phyloP scores from a whole-genome alignment of 1,284 basidiomycete species.

The Fereydounia khargensis region DNA sequence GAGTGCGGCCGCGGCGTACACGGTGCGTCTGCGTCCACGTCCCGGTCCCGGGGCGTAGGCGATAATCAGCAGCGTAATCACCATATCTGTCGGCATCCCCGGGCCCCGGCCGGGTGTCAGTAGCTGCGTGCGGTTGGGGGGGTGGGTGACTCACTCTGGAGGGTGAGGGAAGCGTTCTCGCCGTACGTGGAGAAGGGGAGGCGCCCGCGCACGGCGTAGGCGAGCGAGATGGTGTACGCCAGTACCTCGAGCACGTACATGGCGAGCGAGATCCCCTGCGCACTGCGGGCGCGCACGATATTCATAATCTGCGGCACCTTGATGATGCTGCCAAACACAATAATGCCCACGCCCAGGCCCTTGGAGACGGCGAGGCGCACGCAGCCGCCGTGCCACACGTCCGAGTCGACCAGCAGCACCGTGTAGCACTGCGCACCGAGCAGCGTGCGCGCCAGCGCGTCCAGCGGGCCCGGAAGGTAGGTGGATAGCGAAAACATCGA shows the following conservation, averaged over 20 bases:
- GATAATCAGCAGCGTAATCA: slow-evolving; percentile 53
- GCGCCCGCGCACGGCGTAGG: slow-evolving; percentile 74
- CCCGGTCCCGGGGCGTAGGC: slow-evolving; percentile 34
- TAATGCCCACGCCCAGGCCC: slow-evolving; percentile 85
- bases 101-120: not conserved
- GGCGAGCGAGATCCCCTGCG: slow-evolving; percentile 71
- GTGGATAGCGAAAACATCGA: too few relatives aligned
- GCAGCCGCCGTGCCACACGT: slow-evolving; percentile 78
- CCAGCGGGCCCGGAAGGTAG: too few relatives aligned
- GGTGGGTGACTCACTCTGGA: slow-evolving; percentile 43
- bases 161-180: slow-evolving; percentile 53
- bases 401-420: slow-evolving; percentile 81
- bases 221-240: slow-evolving; percentile 77
- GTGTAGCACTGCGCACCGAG: slow-evolving; percentile 83
- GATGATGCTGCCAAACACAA: slow-evolving; percentile 88
- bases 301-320: slow-evolving; percentile 81
- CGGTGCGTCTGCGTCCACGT: slow-evolving; percentile 18
- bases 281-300: slow-evolving; percentile 66
- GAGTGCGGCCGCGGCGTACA: slow-evolving; percentile 69
- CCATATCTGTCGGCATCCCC: slow-evolving; percentile 41
- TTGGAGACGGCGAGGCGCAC: slow-evolving; percentile 90
- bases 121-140: not conserved
- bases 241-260: slow-evolving; percentile 67
- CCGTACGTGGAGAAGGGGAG: slow-evolving; percentile 96
- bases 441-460: too few relatives aligned